These are phyloP conservation scores for Jacaranda mimosifolia DNA, from an alignment of 257 asterid species.

Conservation along the genomic window DNA sequence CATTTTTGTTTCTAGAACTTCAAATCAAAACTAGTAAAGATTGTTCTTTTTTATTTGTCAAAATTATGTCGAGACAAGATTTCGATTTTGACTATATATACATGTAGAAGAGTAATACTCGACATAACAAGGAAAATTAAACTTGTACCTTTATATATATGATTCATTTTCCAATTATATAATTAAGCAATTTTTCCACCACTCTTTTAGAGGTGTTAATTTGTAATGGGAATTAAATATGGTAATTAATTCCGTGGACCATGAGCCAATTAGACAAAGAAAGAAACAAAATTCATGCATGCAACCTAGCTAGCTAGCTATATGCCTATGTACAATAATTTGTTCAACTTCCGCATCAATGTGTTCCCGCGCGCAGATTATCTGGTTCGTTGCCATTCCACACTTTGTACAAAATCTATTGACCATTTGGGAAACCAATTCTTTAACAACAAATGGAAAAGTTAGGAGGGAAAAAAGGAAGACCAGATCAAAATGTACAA, in stretches of 20 bases:
- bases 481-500: conserved; percentile 19
- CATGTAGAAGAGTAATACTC: too few relatives aligned
- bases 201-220: too few relatives aligned
- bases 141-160: neutral
- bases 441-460: conserved; percentile 35
- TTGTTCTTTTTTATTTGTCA: too few relatives aligned
- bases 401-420: conserved; percentile 37
- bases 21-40: too few relatives aligned
- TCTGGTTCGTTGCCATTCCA: conserved; percentile 45
- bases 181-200: too few relatives aligned
- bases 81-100: too few relatives aligned
- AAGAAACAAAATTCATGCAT: conserved; percentile 35
- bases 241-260: neutral
- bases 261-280: conserved; percentile 28
- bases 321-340: conserved; percentile 6
- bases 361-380: conserved; percentile 64
- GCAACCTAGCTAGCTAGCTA: conserved; percentile 9
- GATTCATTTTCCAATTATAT: too few relatives aligned
- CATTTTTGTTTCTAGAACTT: too few relatives aligned
- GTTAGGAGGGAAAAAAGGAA: neutral
- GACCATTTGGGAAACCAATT: conserved; percentile 25
- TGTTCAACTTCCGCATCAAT: conserved; percentile 69
- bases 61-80: too few relatives aligned
- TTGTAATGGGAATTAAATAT: too few relatives aligned
- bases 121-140: neutral